Percentiles rank a stretch among this genome's conserved stretches.
phyloP scores from a whole-genome alignment of 108 stramenopile species.

The Nannochloropsis gaditana region DNA sequence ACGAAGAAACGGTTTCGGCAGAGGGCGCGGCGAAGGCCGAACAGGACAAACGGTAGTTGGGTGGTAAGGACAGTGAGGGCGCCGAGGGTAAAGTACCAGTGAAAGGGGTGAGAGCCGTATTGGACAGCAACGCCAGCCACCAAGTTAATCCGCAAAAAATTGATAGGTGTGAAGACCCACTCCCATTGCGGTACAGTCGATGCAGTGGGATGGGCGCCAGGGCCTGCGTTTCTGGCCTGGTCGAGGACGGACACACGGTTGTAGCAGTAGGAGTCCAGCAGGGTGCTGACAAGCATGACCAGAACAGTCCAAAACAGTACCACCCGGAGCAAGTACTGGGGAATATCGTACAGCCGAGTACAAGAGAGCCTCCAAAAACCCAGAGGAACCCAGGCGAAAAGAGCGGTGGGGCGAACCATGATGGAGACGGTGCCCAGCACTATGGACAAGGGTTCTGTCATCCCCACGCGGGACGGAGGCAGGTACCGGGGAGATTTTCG shows the following conservation, averaged over 20 bases:
- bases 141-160: conserved; percentile 49
- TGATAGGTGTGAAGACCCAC: not conserved
- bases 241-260: too few species aligned
- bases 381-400: not conserved
- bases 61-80: conserved; percentile 39
- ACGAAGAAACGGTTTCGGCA: not conserved
- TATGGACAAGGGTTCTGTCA: not conserved
- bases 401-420: conserved; percentile 21
- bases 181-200: not conserved
- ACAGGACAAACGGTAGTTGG: conserved; percentile 28
- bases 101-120: conserved; percentile 44
- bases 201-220: not conserved
- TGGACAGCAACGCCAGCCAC: conserved; percentile 27
- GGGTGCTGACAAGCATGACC: not conserved
- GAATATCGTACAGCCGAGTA: not conserved
- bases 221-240: too few species aligned
- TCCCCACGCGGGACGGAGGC: not conserved
- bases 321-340: not conserved
- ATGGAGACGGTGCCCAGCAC: not conserved
- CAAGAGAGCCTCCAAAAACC: not conserved
- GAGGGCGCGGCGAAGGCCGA: conserved; percentile 22
- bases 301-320: not conserved
- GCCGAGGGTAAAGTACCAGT: conserved; percentile 47
- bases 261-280: conserved; percentile 19
- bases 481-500: not conserved